These are phyloP conservation scores for Filosporella fistucella DNA, from an alignment of 495 filamentous ascomycete species.

Conservation along the genomic window DNA sequence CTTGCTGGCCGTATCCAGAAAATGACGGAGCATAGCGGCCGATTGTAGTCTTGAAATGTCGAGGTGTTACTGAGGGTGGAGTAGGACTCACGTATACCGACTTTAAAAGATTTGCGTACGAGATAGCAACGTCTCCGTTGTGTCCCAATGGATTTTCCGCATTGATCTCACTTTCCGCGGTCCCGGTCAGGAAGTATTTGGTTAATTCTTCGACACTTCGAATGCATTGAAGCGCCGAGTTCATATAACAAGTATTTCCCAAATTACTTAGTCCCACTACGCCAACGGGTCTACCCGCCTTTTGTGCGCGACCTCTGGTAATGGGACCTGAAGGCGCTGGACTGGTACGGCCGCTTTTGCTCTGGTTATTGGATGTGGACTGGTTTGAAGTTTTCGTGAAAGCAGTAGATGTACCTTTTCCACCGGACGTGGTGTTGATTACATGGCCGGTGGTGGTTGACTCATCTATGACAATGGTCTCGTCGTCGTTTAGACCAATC, in stretches of 20 bases:
- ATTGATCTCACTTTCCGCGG: slow-evolving; percentile 77
- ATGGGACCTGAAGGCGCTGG: slow-evolving; percentile 51
- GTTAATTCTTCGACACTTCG: slow-evolving; percentile 88
- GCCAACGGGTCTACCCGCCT: slow-evolving; percentile 61
- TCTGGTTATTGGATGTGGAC: slow-evolving; percentile 8
- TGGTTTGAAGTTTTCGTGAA: slow-evolving; percentile 2
- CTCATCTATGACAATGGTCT: slow-evolving; percentile 77
- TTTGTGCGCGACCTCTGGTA: slow-evolving; percentile 63
- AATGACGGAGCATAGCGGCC: slow-evolving; percentile 78
- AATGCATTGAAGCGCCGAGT: slow-evolving; percentile 91
- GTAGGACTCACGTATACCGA: slow-evolving; percentile 63
- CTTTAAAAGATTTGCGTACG: slow-evolving; percentile 69
- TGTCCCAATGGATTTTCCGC: slow-evolving; percentile 76
- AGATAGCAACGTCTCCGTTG: slow-evolving; percentile 74
- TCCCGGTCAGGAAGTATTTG: slow-evolving; percentile 76
- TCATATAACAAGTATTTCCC: slow-evolving; percentile 99
- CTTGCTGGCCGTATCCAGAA: slow-evolving; percentile 93
- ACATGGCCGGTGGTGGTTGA: slow-evolving; percentile 54
- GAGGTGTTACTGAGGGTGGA: slow-evolving; percentile 62
- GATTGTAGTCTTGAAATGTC: slow-evolving; percentile 74
- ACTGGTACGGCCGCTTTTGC: slow-evolving; percentile 57
- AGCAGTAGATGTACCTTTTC: slow-evolving; percentile 12
- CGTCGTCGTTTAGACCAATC: slow-evolving; percentile 61
- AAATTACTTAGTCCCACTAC: slow-evolving; percentile 82
- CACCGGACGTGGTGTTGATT: too few species aligned